Percentiles rank a stretch among this genome's conserved stretches.
phyloP scores from a whole-genome alignment of 106 monocot genomes.

The Dendrobium officinale region DNA sequence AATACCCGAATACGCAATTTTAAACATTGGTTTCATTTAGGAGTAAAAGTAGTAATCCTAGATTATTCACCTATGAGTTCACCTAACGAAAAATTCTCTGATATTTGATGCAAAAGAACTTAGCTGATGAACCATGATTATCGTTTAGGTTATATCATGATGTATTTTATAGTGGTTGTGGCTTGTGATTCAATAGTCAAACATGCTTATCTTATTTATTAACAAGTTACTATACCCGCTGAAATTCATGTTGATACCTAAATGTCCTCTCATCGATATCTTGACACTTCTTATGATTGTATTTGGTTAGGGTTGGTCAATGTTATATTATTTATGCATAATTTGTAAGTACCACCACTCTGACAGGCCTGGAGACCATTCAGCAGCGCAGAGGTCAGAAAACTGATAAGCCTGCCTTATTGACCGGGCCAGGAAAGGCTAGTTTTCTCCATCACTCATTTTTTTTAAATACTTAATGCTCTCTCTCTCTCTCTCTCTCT shows the following conservation, averaged over 20 bases:
- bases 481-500: background rate
- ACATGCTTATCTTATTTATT: background rate
- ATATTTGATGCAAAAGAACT: no score
- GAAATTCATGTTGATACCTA: background rate
- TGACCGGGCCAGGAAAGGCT: slow-evolving; percentile 94
- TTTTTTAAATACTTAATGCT: background rate
- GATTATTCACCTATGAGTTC: no score
- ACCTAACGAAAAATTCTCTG: no score
- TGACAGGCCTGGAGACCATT: slow-evolving; percentile 69
- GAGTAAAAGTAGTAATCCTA: no score
- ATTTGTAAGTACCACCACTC: background rate
- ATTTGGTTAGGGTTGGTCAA: background rate
- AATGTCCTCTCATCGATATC: background rate
- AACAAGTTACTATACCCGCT: background rate
- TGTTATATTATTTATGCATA: background rate
- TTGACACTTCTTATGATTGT: background rate
- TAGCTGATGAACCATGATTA: no score
- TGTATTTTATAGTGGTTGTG: no score
- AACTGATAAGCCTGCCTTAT: slow-evolving; percentile 71
- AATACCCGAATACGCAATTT: no score
- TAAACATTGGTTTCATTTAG: no score
- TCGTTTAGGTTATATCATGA: no score
- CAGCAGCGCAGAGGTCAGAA: slow-evolving; percentile 69
- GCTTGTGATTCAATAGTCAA: no score
- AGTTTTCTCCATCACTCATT: background rate